Base-by-base conservation (phyloP, 31 red algal species). In the Odonthalia washingtoniensis region DNA sequence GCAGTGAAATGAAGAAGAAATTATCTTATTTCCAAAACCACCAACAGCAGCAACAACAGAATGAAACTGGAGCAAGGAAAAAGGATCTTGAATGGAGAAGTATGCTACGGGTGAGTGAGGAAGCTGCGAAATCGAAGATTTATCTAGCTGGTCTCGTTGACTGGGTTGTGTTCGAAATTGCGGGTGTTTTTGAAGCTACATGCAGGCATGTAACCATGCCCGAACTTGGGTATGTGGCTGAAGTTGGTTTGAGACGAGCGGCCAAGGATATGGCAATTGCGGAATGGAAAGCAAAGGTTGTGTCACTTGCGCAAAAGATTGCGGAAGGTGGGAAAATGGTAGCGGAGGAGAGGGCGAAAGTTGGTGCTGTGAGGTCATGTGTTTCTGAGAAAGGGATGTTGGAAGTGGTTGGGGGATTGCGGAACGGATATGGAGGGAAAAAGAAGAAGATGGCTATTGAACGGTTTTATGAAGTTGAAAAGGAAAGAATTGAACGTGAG, bases 171-270 rank as follows among this genome's bases (percentile, higher is more conserved):
- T 70, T 91, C 36, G 77, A 93, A 75, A 40, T 97, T n/a, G 87
- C 89, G 17, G 88, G 85, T 45, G 86, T 81, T 49, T 91, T 87
- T 72, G 84, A 90, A 27, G 77, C 32, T 2, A 63, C 90, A 36
- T 93, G 90, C 4, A 90, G 86, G 70, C 91, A 97, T 73, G 91
- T 93, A 18, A 80, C 95, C 9, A 94, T 97, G 46, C 95, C 95
- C 43, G 95, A 97, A 39, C 18, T 97, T 32, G 64, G 84, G 36
- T 65, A 88, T 80, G 60, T 90, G 18, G 81, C 91, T n/a, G 40
- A 88, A 3, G 69, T 72, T 4, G 75, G 85, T 24, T 72, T 97
- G 24, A 83, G 79, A 49, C 84, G 87, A 37, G 90, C 92, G 40
- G 64, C 89, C 0, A 87, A 86, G 60, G 77, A 85, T 64, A 61